phyloP scores from a whole-genome alignment of 441 rosid genomes.

The Pelargonium fulgidum region DNA sequence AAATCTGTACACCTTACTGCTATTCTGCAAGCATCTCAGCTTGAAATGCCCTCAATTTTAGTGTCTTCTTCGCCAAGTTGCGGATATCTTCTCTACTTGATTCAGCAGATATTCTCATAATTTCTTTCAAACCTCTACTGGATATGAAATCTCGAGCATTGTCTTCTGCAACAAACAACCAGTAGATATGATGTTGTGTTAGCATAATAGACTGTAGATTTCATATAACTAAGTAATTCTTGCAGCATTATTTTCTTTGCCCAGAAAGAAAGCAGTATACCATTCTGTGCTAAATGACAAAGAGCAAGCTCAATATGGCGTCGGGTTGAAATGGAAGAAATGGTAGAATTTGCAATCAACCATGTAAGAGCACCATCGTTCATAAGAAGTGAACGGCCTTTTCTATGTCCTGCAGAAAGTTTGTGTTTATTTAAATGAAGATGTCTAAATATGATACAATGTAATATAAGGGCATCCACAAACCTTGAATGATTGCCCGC shows the following conservation, averaged over 20 bases:
- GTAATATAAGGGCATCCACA: background rate
- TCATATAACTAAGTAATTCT: background rate
- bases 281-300: constrained; percentile 93
- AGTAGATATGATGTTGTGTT: background rate
- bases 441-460: background rate
- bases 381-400: constrained; percentile 75
- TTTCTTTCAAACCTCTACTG: constrained; percentile 57
- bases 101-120: constrained; percentile 59
- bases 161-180: constrained; percentile 42
- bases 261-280: constrained; percentile 29
- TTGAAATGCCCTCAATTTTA: constrained; percentile 43
- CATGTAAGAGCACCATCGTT: constrained; percentile 94
- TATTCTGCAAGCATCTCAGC: constrained; percentile 23
- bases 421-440: background rate
- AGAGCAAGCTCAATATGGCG: constrained; percentile 88
- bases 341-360: constrained; percentile 55
- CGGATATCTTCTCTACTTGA: constrained; percentile 85
- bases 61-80: constrained; percentile 73
- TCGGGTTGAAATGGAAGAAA: constrained; percentile 52
- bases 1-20: constrained; percentile 13
- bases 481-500: constrained; percentile 88
- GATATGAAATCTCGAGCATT: constrained; percentile 60
- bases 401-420: constrained; percentile 54
- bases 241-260: background rate
- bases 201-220: background rate